A percentile compares a stretch with the other conserved stretches of the same genome.
Conservation (phyloP, 768 basidiomycete species). For the Termitomyces sp. region DNA sequence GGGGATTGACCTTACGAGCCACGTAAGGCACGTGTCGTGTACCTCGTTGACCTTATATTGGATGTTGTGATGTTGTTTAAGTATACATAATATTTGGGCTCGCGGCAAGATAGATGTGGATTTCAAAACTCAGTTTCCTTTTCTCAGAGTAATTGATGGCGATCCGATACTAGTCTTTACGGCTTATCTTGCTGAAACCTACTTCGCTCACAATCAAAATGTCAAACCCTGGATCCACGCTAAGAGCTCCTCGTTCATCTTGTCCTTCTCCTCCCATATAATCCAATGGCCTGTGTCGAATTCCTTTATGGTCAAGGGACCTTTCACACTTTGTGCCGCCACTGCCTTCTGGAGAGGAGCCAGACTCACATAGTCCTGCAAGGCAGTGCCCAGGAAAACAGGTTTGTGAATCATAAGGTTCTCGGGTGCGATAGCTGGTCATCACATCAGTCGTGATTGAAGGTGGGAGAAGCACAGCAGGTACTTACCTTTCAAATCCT, state of each 20-base stretch:
- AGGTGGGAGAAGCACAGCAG: background rate
- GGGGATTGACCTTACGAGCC: too few relatives aligned
- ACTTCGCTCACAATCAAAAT: background rate
- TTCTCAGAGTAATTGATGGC: background rate
- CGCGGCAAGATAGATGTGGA: too few relatives aligned
- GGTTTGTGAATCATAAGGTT: slow-evolving; percentile 26
- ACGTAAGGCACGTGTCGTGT: too few relatives aligned
- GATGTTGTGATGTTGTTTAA: too few relatives aligned
- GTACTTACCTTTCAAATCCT: slow-evolving; percentile 29
- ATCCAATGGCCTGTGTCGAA: slow-evolving; percentile 17
- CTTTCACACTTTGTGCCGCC: slow-evolving; percentile 16
- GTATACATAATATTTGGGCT: too few relatives aligned
- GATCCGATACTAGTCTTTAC: background rate
- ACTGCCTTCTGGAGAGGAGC: slow-evolving; percentile 9
- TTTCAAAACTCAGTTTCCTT: too few relatives aligned
- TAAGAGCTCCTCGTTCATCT: slow-evolving; percentile 13
- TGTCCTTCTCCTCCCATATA: slow-evolving; percentile 13
- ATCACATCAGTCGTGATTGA: background rate
- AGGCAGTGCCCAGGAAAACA: slow-evolving; percentile 28
- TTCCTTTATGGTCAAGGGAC: slow-evolving; percentile 22
- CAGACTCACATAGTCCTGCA: slow-evolving; percentile 25
- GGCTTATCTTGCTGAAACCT: background rate
- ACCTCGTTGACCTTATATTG: too few relatives aligned
- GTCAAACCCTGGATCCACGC: slow-evolving; percentile 9
- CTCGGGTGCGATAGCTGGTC: slow-evolving; percentile 8